Base-by-base conservation (phyloP, 225 moss, liverwort and hornwort species). In the Physcomitrellopsis africana region DNA sequence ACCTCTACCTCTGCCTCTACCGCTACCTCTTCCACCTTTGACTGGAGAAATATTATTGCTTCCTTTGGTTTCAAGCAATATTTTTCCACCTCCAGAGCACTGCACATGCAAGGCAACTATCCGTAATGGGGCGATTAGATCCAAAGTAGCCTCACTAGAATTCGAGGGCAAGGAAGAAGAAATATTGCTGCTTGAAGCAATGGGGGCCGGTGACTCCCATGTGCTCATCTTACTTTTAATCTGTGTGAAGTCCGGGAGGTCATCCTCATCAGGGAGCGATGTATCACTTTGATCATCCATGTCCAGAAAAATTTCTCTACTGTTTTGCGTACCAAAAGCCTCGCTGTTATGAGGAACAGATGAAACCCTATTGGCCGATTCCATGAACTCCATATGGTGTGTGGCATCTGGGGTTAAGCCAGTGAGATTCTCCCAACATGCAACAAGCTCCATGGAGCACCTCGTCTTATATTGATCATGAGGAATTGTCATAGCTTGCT, bases 401-500 rank as follows among this genome's bases (percentile, higher is more conserved):
- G 88, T 88, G 23, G 81, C 88, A 79, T 85, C 88, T 29, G 88
- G 70, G 43, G 85, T 88, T 75, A 88, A 76, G 54, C 88, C 88
- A 44, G 23, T 72, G 54, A 88, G 66, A 73, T 81, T 58, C 43
- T 59, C 63, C 88, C 83, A 88, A 76, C 52, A 75, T 63, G 73
- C 85, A 61, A 76, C 68, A 27, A 88, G 16, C 83, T 88, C 88
- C 60, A 79, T 81, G 49, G 85, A 81, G 76, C 88, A 88, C 65
- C 88, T 82, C 46, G 88, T 85, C 76, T 76, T 74, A 43, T 88
- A 83, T 18, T 85, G 76, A 68, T 73, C 78, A 57, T 85, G 82
- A 51, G 54, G 48, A 77, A 85, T 71, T 46, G 62, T 47, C 56
- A 74, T 42, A 52, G 85, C 63, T 22, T 79, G 76, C 76, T 81